Evolutionary conservation across 345 rosid genomes (phyloP).

Genomic region (Salix koriyanagi): DNA sequence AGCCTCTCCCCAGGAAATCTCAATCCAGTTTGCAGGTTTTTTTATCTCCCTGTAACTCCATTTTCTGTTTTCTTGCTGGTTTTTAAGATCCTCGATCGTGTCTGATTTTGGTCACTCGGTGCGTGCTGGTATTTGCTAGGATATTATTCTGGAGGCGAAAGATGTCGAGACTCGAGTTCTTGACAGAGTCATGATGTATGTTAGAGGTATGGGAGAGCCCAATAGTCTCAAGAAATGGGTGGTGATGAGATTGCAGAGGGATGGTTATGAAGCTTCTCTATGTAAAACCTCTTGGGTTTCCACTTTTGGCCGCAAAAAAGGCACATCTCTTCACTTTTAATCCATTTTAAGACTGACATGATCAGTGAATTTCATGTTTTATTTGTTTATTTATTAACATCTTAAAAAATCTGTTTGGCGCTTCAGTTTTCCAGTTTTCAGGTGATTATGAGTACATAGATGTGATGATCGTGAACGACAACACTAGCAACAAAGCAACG

Average conservation of each 20-base stretch:
- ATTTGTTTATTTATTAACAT: too few species aligned
- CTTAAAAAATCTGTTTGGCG: neutral
- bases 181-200: constrained; percentile 23
- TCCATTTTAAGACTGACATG: neutral
- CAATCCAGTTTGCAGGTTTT: constrained; percentile 33
- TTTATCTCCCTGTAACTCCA: neutral
- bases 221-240: constrained; percentile 34
- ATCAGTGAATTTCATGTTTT: neutral
- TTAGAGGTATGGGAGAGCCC: constrained; percentile 22
- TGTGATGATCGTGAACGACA: constrained; percentile 20
- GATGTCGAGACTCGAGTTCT: constrained; percentile 33
- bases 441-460: constrained; percentile 45
- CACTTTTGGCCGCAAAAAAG: constrained; percentile 14
- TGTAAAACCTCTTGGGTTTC: constrained; percentile 30
- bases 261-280: constrained; percentile 32
- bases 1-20: neutral
- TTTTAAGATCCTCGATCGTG: neutral
- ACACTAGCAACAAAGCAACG: constrained; percentile 2
- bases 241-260: constrained; percentile 23
- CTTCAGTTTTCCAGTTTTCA: constrained; percentile 28
- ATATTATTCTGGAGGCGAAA: constrained; percentile 23
- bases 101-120: neutral
- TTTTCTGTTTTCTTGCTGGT: neutral
- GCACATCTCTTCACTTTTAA: neutral
- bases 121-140: constrained; percentile 15